A percentile compares a stretch with the other conserved stretches of the same genome.
Evolutionary conservation across 192 early-diverging fungal species (phyloP).

Genomic region (Podila minutissima): DNA sequence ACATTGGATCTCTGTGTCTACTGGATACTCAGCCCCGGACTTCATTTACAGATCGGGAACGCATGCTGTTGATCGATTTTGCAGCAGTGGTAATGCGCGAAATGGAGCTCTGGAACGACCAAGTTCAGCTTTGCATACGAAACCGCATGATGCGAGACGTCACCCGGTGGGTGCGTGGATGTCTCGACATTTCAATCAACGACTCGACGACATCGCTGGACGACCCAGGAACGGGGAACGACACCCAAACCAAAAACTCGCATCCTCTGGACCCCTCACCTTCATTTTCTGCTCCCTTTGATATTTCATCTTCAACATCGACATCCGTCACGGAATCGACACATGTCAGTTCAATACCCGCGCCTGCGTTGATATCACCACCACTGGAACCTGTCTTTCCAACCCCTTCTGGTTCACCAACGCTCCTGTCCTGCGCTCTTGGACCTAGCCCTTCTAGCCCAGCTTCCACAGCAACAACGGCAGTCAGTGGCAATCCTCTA

Average conservation of each 20-base stretch:
- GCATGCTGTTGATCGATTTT: constrained; percentile 49
- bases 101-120: constrained; percentile 59
- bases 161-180: constrained; percentile 35
- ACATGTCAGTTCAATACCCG: background rate
- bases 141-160: constrained; percentile 55
- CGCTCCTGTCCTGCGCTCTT: background rate
- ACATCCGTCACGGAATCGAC: background rate
- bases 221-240: background rate
- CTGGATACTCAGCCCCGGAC: constrained; percentile 52
- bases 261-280: constrained; percentile 4
- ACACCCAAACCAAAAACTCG: background rate
- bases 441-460: background rate
- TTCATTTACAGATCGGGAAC: constrained; percentile 42
- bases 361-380: constrained; percentile 17
- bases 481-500: constrained; percentile 12
- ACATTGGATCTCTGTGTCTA: constrained; percentile 58
- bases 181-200: constrained; percentile 18
- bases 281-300: background rate
- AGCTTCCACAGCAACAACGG: background rate
- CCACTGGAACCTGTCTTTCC: constrained; percentile 29
- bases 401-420: constrained; percentile 29
- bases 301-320: background rate
- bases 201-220: background rate
- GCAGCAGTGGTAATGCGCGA: constrained; percentile 55
- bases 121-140: constrained; percentile 52